phyloP scores from a whole-genome alignment of 2,329 filamentous ascomycete genomes.

The Xylaria sp. region DNA sequence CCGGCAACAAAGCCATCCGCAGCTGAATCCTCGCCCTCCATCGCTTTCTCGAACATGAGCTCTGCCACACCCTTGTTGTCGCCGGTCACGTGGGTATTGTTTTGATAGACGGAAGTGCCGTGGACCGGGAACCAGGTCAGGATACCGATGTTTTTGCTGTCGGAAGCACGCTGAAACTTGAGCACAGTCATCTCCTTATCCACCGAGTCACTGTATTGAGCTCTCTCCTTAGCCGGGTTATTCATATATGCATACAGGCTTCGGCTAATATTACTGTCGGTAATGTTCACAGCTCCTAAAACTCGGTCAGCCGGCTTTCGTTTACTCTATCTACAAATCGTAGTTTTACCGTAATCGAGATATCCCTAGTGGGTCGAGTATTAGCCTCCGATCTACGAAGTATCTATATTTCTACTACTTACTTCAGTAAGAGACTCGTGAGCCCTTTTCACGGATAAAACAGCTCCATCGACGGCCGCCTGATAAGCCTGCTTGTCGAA shows the following conservation, averaged over 20 bases:
- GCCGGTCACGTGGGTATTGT: conserved; percentile 87
- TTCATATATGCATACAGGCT: conserved; percentile 86
- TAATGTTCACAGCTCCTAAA: conserved; percentile 64
- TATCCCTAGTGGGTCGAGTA: conserved; percentile 60
- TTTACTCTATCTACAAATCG: neutral
- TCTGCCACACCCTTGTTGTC: conserved; percentile 96
- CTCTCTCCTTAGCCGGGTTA: conserved; percentile 79
- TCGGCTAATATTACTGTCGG: conserved; percentile 82
- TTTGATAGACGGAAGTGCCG: conserved; percentile 87
- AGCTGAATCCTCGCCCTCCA: conserved; percentile 62
- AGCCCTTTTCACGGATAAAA: conserved; percentile 81
- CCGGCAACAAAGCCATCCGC: conserved; percentile 81
- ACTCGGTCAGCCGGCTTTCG: conserved; percentile 19
- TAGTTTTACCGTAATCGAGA: conserved; percentile 67
- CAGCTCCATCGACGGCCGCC: conserved; percentile 85
- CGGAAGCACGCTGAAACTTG: conserved; percentile 75
- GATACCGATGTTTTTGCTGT: conserved; percentile 79
- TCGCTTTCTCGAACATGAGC: conserved; percentile 79
- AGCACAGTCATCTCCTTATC: conserved; percentile 85
- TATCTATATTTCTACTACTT: conserved; percentile 16
- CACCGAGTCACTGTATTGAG: conserved; percentile 49
- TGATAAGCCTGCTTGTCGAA: conserved; percentile 87
- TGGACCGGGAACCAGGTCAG: conserved; percentile 93
- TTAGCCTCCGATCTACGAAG: conserved; percentile 31
- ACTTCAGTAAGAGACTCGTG: conserved; percentile 72